Evolutionary conservation across 208 protist genomes (phyloP).

Genomic region (Eutreptiella sp.): DNA sequence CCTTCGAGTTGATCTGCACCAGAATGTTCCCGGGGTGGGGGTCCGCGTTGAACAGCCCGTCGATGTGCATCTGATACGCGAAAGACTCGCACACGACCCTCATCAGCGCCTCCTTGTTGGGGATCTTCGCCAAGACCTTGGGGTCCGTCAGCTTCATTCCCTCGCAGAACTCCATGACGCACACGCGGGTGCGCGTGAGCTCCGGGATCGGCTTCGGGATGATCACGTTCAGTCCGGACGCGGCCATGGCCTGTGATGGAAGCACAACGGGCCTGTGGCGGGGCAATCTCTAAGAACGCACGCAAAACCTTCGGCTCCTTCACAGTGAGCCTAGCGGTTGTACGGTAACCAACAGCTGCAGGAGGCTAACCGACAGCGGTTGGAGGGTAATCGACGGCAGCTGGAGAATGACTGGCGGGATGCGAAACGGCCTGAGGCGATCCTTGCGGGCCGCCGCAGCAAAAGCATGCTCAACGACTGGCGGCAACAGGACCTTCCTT

Average conservation of each 20-base stretch:
- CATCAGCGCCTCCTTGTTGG: slow-evolving; percentile 1
- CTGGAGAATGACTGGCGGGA: too few species aligned
- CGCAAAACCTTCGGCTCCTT: too few species aligned
- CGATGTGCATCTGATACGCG: slow-evolving; percentile 19
- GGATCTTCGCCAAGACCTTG: not conserved
- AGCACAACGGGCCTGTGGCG: not conserved
- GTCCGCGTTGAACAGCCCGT: slow-evolving; percentile 24
- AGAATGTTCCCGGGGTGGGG: too few species aligned
- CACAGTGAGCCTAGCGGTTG: too few species aligned
- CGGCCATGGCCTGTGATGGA: not conserved
- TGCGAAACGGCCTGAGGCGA: too few species aligned
- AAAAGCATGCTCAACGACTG: too few species aligned
- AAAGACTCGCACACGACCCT: slow-evolving; percentile 18
- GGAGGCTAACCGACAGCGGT: too few species aligned
- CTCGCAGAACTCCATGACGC: slow-evolving; percentile 7
- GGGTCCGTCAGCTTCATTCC: slow-evolving; percentile 27
- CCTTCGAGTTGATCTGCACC: too few species aligned
- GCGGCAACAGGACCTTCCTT: too few species aligned
- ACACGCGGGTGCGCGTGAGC: not conserved
- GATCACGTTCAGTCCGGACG: not conserved
- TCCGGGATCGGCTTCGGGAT: not conserved
- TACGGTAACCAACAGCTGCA: too few species aligned
- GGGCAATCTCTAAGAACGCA: not conserved
- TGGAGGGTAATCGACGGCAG: too few species aligned
- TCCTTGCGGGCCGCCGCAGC: too few species aligned